phyloP scores from a whole-genome alignment of 768 basidiomycete genomes.

The Leccinum longicurvipes region DNA sequence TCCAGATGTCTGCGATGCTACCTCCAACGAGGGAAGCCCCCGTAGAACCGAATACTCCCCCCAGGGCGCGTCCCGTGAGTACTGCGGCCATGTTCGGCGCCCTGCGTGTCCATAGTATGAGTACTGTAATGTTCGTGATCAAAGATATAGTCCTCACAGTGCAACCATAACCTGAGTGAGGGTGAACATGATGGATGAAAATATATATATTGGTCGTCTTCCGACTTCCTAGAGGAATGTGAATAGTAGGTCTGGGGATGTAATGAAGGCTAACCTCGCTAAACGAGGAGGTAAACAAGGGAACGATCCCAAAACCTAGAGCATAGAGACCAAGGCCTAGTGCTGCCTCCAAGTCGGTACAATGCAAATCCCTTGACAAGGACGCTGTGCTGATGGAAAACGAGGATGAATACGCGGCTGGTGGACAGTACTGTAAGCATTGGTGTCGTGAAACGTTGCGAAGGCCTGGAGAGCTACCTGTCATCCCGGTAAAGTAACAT shows the following conservation, averaged over 20 bases:
- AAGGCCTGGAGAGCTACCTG: conserved; percentile 8
- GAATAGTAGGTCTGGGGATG: not conserved
- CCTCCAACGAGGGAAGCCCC: conserved; percentile 68
- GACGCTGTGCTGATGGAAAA: conserved; percentile 54
- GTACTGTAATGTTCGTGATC: not conserved
- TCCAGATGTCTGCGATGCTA: conserved; percentile 67
- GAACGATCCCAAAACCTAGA: conserved; percentile 58
- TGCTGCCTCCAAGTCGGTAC: conserved; percentile 42
- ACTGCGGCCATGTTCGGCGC: conserved; percentile 51
- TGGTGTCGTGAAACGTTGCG: not conserved
- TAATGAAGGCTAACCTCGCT: conserved; percentile 42
- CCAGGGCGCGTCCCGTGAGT: conserved; percentile 55
- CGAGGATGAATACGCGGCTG: conserved; percentile 47
- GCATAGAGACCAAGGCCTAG: conserved; percentile 52
- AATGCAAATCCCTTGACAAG: conserved; percentile 47
- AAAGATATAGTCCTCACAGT: conserved; percentile 19
- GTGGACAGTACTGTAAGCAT: not conserved
- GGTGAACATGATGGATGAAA: conserved; percentile 47
- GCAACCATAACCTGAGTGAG: conserved; percentile 45
- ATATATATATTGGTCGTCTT: conserved; percentile 56
- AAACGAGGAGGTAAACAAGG: conserved; percentile 62
- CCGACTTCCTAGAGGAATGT: conserved; percentile 51
- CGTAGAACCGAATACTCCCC: conserved; percentile 62
- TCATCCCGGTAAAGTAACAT: conserved; percentile 25
- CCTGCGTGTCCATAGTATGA: conserved; percentile 18